Conservation (phyloP, 176 grass and related monocot genomes). For the Microstegium vimineum region DNA sequence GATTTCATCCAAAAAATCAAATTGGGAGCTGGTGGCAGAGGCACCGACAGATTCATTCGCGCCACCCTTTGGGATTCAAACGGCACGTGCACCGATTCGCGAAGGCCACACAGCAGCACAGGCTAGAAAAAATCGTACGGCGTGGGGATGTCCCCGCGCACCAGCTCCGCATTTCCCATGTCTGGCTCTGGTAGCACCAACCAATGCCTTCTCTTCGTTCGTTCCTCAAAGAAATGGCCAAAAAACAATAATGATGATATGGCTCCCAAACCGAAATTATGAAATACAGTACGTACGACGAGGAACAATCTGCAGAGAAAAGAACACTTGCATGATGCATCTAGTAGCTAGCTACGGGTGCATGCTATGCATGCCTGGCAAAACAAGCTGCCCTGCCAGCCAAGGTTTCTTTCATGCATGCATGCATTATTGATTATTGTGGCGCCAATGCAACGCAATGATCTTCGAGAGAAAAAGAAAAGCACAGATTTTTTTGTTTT, state of each 20-base stretch:
- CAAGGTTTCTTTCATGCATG: too few species aligned
- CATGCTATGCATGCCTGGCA: neutral
- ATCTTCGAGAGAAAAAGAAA: neutral
- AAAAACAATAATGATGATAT: neutral
- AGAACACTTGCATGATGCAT: slow-evolving; percentile 16
- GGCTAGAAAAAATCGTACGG: slow-evolving; percentile 25
- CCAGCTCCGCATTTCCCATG: slow-evolving; percentile 8
- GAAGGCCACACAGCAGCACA: neutral
- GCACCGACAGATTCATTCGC: neutral
- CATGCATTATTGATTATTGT: too few species aligned
- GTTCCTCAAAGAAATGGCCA: neutral
- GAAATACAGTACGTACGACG: neutral
- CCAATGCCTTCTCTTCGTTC: neutral
- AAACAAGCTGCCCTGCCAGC: too few species aligned
- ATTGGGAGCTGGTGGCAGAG: too few species aligned
- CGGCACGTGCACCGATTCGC: slow-evolving; percentile 3
- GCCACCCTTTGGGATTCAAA: slow-evolving; percentile 12
- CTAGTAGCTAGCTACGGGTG: neutral
- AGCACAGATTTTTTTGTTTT: neutral
- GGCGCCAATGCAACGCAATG: too few species aligned
- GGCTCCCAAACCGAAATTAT: neutral
- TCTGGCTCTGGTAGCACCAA: neutral
- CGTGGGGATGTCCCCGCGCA: neutral
- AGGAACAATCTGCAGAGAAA: neutral
- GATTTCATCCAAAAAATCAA: neutral